phyloP scores from a whole-genome alignment of 2,329 filamentous ascomycete genomes.

The Trichoderma sp. region DNA sequence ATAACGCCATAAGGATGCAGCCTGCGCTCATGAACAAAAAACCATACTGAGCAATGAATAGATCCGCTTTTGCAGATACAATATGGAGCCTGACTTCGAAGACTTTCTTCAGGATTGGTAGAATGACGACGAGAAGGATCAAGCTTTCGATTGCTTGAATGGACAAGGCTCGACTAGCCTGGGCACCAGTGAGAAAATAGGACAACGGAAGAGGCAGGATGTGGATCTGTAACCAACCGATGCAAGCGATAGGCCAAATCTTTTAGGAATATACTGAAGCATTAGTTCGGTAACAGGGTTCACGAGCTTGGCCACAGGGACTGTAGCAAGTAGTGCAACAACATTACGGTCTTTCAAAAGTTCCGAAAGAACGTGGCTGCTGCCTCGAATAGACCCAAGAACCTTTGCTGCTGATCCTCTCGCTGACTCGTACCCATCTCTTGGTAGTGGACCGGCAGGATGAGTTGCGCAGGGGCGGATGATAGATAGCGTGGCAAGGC shows the following conservation, averaged over 20 bases:
- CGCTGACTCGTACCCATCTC: neutral
- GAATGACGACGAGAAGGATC: neutral
- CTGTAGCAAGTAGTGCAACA: neutral
- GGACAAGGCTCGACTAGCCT: slow-evolving; percentile 4
- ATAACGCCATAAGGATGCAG: slow-evolving; percentile 9
- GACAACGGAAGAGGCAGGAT: neutral
- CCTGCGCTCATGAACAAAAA: slow-evolving; percentile 2
- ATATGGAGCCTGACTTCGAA: neutral
- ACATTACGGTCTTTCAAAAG: neutral
- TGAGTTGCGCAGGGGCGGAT: neutral
- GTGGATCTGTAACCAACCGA: neutral
- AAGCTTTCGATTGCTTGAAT: slow-evolving; percentile 10
- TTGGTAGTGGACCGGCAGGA: neutral
- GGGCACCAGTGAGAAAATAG: neutral
- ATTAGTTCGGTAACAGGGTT: slow-evolving; percentile 15
- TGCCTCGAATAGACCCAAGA: neutral
- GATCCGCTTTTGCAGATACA: neutral
- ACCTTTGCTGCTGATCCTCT: neutral
- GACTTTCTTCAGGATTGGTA: slow-evolving; percentile 1
- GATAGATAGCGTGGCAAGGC: neutral
- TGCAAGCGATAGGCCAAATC: slow-evolving; percentile 4
- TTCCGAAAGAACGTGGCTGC: neutral
- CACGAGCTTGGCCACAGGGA: slow-evolving; percentile 11
- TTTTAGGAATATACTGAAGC: slow-evolving; percentile 15
- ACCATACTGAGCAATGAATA: neutral